Percentiles rank a stretch among this genome's conserved stretches.
phyloP scores from a whole-genome alignment of 2,329 filamentous ascomycete species.

The Fusarium illudens region DNA sequence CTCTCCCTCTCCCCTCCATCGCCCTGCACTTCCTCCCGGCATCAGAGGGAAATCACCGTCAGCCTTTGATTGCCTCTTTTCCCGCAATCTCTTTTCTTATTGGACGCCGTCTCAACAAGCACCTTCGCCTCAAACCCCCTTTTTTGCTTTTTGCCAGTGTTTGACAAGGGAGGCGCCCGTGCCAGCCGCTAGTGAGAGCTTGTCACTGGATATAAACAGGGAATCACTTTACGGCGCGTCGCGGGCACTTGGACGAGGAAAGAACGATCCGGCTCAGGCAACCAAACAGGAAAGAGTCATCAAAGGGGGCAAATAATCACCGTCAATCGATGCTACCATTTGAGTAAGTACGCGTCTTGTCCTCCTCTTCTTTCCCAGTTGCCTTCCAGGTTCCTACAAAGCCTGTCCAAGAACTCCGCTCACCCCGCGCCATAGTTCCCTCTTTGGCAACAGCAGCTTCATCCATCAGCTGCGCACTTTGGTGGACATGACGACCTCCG shows the following conservation, averaged over 20 bases:
- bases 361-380: neutral
- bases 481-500: conserved; percentile 41
- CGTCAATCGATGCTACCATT: conserved; percentile 39
- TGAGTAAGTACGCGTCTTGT: conserved; percentile 38
- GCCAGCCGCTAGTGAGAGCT: conserved; percentile 40
- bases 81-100: conserved; percentile 19
- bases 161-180: conserved; percentile 40
- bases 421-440: conserved; percentile 24
- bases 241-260: conserved; percentile 11
- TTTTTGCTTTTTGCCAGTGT: conserved; percentile 35
- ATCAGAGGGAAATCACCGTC: neutral
- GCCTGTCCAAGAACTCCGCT: conserved; percentile 10
- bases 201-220: conserved; percentile 40
- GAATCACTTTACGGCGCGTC: conserved; percentile 38
- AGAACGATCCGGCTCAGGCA: conserved; percentile 31
- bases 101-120: conserved; percentile 6
- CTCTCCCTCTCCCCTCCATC: neutral
- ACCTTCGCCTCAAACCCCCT: conserved; percentile 21
- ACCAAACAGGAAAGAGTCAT: conserved; percentile 31
- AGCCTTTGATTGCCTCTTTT: conserved; percentile 28
- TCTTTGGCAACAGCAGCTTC: conserved; percentile 42
- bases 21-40: neutral
- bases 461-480: conserved; percentile 44
- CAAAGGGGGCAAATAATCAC: neutral
- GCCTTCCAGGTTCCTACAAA: conserved; percentile 11